These are phyloP conservation scores for Thelephora terrestris DNA, from an alignment of 1,284 basidiomycete genomes.

Conservation along the genomic window DNA sequence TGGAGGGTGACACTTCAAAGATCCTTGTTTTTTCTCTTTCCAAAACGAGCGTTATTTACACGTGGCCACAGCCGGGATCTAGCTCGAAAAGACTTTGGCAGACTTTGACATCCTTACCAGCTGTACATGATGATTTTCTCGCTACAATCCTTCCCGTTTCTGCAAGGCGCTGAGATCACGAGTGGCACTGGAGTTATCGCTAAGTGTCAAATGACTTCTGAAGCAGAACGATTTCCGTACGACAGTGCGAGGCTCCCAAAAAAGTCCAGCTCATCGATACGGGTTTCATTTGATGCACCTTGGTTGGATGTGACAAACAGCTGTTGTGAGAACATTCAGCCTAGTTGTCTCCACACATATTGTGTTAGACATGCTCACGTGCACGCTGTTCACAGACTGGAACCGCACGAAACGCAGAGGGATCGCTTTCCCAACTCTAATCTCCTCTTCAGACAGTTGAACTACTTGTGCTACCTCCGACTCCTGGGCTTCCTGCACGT, in stretches of 20 bases:
- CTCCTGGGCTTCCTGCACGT: slow-evolving; percentile 44
- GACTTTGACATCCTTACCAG: too few species aligned
- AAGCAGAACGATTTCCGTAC: too few species aligned
- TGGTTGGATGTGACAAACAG: slow-evolving; percentile 75
- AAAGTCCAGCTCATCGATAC: slow-evolving; percentile 71
- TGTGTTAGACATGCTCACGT: slow-evolving; percentile 29
- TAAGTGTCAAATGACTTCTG: too few species aligned
- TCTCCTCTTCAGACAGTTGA: slow-evolving; percentile 38
- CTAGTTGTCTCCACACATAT: not conserved
- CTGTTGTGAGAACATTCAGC: slow-evolving; percentile 25
- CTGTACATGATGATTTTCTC: too few species aligned
- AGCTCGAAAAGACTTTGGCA: too few species aligned
- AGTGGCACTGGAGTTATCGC: too few species aligned
- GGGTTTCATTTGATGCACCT: slow-evolving; percentile 61
- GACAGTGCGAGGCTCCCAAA: slow-evolving; percentile 32
- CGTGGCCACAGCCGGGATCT: too few species aligned
- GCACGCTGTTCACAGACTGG: slow-evolving; percentile 65
- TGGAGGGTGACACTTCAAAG: too few species aligned
- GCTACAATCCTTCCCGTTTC: too few species aligned
- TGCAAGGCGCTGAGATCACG: too few species aligned
- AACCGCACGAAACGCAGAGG: slow-evolving; percentile 68
- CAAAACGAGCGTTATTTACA: too few species aligned
- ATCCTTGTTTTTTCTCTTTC: too few species aligned
- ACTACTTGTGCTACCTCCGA: slow-evolving; percentile 45
- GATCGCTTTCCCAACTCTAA: slow-evolving; percentile 47